phyloP scores from a whole-genome alignment of 352 stramenopile genomes.

The Pythium graminicola region DNA sequence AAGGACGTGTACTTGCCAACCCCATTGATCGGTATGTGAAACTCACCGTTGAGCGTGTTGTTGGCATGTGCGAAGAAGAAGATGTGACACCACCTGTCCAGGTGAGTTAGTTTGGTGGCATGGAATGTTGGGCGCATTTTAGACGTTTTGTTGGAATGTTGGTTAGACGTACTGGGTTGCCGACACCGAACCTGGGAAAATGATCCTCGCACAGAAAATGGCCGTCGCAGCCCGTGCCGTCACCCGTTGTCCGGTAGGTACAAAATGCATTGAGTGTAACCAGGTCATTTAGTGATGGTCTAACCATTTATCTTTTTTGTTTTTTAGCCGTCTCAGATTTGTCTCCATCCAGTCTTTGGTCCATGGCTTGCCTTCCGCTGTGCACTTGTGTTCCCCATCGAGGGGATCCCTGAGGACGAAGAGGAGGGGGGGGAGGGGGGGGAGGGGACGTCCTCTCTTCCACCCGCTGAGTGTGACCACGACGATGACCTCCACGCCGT shows the following conservation, averaged over 20 bases:
- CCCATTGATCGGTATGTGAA: conserved; percentile 57
- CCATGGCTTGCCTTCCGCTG: conserved; percentile 68
- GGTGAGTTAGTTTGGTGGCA: conserved; percentile 2
- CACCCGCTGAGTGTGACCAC: conserved; percentile 33
- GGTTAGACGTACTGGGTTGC: conserved; percentile 58
- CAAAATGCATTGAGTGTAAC: background rate
- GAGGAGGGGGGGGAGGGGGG: conserved; percentile 9
- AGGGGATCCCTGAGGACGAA: conserved; percentile 18
- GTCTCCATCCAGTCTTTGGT: conserved; percentile 47
- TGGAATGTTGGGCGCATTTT: no score
- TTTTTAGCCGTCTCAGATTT: conserved; percentile 49
- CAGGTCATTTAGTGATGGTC: background rate
- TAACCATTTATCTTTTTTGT: background rate
- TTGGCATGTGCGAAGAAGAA: conserved; percentile 23
- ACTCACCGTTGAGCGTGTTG: conserved; percentile 26
- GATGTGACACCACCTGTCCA: conserved; percentile 24
- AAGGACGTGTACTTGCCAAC: conserved; percentile 33
- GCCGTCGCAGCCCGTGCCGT: conserved; percentile 40
- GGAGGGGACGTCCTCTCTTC: background rate
- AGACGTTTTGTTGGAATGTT: background rate
- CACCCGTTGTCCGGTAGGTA: conserved; percentile 37
- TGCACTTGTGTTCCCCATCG: conserved; percentile 43
- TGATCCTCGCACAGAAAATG: conserved; percentile 73
- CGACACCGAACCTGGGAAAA: conserved; percentile 56
- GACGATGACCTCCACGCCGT: conserved; percentile 32